Evolutionary conservation across 192 early-diverging fungal genomes (phyloP), one percentile per base, ranked within the genome.

Genomic region (Chytriomyces confervae): DNA sequence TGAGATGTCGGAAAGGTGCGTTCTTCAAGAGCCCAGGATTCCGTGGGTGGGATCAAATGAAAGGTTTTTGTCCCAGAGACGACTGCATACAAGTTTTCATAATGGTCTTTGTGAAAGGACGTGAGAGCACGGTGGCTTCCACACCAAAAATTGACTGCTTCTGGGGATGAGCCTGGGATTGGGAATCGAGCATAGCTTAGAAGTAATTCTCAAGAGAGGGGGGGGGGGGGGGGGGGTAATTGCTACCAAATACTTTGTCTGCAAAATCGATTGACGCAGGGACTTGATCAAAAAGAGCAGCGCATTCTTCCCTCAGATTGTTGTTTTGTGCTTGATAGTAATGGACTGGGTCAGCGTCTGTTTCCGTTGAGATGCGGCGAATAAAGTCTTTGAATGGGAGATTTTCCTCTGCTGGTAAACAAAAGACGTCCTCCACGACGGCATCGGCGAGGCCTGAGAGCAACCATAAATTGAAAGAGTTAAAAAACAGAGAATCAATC

Each of bases 111-210:
- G 75, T 89, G 88, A 24, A 86, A 51, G 6, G 84, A 80, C 2
- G 88, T 86, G 24, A 69, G 66, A 8, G 86, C 53, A 4, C 62
- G 27, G 1, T 43, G 47, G 13, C 66, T 62, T 6, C 88, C 88
- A 29, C 88, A 53, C 88, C 88, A 89, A n/a, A 89, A 69, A 69
- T 89, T 89, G 60, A 82, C 81, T 5, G 88, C 88, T 71, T 89
- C 87, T 44, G 83, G 82, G 64, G 7, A 18, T 48, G 62, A 29
- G 10, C 76, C 62, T 36, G n/a, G 18, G 24, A 20, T 18, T 46
- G 16, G 81, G 10, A 20, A 18, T 5, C n/a, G 47, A n/a, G 36
- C 3, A 63, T 20, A 1, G 16, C 8, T 63, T 63, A 24, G 10
- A 24, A 1, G 62, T 1, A 24, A 63, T 63, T 27, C 36, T 63